Base-by-base conservation (phyloP, 768 basidiomycete species). In the Tylopilus vinaceipallidus region DNA sequence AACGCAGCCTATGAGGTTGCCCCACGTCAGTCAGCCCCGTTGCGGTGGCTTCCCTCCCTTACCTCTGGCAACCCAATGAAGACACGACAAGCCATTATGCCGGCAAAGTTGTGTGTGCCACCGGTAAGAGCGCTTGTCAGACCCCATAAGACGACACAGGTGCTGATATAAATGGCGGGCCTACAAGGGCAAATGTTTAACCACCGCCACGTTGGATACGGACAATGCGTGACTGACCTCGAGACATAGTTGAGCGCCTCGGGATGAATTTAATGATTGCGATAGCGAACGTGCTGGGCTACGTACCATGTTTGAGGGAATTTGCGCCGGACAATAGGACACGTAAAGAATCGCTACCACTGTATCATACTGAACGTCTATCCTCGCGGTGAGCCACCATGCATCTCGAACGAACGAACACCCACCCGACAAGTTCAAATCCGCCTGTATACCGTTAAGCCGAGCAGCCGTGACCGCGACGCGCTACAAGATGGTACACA, bases 41-140 rank as follows among this genome's bases (percentile, higher is more conserved):
- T n/a, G n/a, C n/a, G n/a, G n/a, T n/a, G n/a, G 17, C 23, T 17
- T 3, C 13, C 20, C 14, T 38, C 14, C 0, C 11, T 38, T 48
- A 73, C 78, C 63, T 85, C 84, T 1, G 84, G 82, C 3, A 86
- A 54, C 5, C 84, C 83, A 34, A 85, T 77, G 58, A 82, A 83
- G 11, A 85, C 60, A 14, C 84, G 76, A 50, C 80, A 82, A 1
- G 73, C 68, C 12, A 84, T 47, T 16, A 85, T 78, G 0, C 80
- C 82, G 13, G 71, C 65, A 42, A 78, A 83, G 61, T 76, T 78
- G 40, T 73, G 70, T 0, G 84, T 80, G 6, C 79, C 77, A 7
- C 83, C 84, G 24, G 83, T 86, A 38, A 84, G 66, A 8, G 77
- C 70, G 42, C 82, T 84, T 4, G 79, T 82, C 24, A 84, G 50